These are phyloP conservation scores for Eimeria sp. DNA, from an alignment of 169 alveolate genomes.

Conservation along the genomic window DNA sequence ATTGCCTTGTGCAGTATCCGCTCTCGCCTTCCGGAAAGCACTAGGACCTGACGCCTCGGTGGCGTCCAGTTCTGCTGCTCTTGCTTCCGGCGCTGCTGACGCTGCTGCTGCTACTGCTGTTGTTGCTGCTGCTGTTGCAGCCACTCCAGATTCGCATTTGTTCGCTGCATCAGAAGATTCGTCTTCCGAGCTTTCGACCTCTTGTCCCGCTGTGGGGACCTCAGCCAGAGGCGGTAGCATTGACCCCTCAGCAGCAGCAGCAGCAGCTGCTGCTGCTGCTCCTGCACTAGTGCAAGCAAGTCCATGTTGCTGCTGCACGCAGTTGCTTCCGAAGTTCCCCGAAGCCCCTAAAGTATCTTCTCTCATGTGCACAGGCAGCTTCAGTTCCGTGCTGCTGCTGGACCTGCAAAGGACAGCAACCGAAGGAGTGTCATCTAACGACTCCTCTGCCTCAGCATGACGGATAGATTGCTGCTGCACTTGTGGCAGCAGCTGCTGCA, in stretches of 20 bases:
- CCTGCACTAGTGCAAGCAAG: background rate
- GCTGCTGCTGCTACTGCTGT: background rate
- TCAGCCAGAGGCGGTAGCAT: conserved; percentile 13
- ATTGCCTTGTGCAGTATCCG: background rate
- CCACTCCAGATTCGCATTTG: too few relatives aligned
- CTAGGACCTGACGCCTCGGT: background rate
- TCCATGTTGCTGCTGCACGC: background rate
- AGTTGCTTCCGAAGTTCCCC: background rate
- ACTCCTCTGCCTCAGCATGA: background rate
- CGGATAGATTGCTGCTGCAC: background rate
- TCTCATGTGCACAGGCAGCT: too few relatives aligned
- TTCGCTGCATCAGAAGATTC: background rate
- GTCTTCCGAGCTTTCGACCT: background rate
- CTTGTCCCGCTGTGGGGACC: background rate
- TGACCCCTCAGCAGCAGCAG: background rate
- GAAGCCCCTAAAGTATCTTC: background rate
- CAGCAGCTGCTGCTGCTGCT: background rate
- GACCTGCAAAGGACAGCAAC: background rate
- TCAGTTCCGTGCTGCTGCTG: background rate
- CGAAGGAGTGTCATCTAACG: background rate
- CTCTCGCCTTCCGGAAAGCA: background rate
- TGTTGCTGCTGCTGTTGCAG: background rate
- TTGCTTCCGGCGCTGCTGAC: background rate
- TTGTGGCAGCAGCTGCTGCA: background rate
- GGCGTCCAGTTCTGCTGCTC: background rate